These are phyloP conservation scores for Trichocladium antarcticum DNA, from an alignment of 495 filamentous ascomycete genomes.

Conservation along the genomic window DNA sequence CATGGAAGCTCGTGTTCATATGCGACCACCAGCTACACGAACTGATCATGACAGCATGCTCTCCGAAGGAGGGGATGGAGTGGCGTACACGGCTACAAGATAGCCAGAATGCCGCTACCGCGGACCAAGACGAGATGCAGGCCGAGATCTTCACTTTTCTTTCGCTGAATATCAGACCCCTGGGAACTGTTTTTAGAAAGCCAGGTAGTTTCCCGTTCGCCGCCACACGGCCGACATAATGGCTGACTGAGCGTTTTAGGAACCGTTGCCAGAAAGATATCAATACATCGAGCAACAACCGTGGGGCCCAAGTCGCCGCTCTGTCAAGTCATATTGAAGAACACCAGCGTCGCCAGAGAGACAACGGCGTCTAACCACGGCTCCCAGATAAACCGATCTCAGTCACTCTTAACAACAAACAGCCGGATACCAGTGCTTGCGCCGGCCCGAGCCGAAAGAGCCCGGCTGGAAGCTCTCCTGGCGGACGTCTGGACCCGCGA, in stretches of 20 bases:
- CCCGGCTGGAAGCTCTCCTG: constrained; percentile 63
- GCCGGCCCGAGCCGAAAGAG: constrained; percentile 62
- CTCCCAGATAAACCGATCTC: constrained; percentile 50
- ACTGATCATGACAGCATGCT: constrained; percentile 80
- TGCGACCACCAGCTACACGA: constrained; percentile 67
- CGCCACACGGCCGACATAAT: no score
- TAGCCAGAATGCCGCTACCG: constrained; percentile 23
- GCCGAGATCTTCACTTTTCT: constrained; percentile 47
- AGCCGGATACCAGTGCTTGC: constrained; percentile 49
- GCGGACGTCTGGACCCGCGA: constrained; percentile 79
- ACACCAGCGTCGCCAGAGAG: constrained; percentile 63
- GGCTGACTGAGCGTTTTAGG: constrained; percentile 25
- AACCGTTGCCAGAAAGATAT: constrained; percentile 63
- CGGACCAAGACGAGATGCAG: constrained; percentile 35
- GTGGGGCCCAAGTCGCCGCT: constrained; percentile 49
- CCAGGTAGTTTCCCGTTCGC: no score
- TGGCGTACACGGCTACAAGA: constrained; percentile 53
- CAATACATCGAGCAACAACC: constrained; percentile 65
- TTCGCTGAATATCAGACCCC: constrained; percentile 56
- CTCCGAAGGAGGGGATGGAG: constrained; percentile 62
- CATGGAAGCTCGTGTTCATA: constrained; percentile 91
- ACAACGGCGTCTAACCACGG: not conserved
- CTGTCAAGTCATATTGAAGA: constrained; percentile 77
- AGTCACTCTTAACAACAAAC: constrained; percentile 56
- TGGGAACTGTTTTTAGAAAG: constrained; percentile 62